phyloP scores from a whole-genome alignment of 192 early-diverging fungal species.

The Funneliformis mosseae region DNA sequence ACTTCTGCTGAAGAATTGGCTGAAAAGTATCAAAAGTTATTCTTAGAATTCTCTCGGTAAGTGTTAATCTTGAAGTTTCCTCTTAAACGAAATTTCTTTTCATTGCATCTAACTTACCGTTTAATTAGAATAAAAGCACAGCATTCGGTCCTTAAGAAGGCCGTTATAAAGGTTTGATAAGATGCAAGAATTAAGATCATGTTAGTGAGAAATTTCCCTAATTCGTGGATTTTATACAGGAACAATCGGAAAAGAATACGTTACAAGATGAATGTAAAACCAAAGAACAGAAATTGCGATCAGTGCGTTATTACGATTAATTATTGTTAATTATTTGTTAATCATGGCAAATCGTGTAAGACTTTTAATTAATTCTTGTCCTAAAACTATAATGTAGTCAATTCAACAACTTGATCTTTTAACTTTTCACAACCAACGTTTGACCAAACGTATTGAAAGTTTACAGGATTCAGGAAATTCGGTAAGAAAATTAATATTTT shows the following conservation, averaged over 20 bases:
- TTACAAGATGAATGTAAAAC: slow-evolving; percentile 57
- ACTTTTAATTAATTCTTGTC: neutral
- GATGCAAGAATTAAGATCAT: neutral
- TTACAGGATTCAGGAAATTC: slow-evolving; percentile 49
- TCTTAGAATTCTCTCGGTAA: slow-evolving; percentile 59
- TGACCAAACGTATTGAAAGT: slow-evolving; percentile 60
- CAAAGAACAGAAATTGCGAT: slow-evolving; percentile 60
- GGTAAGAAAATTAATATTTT: slow-evolving; percentile 24
- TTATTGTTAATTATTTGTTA: neutral
- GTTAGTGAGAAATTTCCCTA: neutral
- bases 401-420: slow-evolving; percentile 59
- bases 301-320: slow-evolving; percentile 38
- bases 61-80: neutral
- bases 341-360: neutral
- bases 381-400: slow-evolving; percentile 31
- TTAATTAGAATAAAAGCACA: slow-evolving; percentile 57
- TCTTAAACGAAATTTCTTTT: neutral
- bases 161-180: slow-evolving; percentile 53
- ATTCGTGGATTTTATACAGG: slow-evolving; percentile 37
- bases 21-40: slow-evolving; percentile 57
- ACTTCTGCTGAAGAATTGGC: slow-evolving; percentile 53
- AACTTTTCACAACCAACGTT: slow-evolving; percentile 59
- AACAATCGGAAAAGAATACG: slow-evolving; percentile 53
- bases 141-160: slow-evolving; percentile 60
- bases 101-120: neutral